phyloP scores from a whole-genome alignment of 169 alveolate species.

The Perkinsus marinus region DNA sequence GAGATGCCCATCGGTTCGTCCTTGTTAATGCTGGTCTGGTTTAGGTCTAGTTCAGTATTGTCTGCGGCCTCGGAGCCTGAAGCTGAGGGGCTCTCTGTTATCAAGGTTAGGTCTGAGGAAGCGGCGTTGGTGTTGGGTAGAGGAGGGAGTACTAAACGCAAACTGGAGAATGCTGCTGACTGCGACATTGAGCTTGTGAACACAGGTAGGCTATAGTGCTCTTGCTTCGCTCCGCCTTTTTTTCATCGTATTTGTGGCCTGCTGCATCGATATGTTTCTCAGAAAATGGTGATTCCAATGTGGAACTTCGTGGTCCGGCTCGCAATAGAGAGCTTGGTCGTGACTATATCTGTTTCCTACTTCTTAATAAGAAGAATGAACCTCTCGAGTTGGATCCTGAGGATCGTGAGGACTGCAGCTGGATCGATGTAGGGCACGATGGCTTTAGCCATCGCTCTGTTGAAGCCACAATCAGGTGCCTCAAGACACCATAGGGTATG shows the following conservation, averaged over 20 bases:
- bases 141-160: not conserved
- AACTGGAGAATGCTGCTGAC: not conserved
- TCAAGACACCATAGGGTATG: not conserved
- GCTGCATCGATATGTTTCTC: not conserved
- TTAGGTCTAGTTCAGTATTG: not conserved
- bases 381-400: not conserved
- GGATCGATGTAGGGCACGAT: not conserved
- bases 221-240: not conserved
- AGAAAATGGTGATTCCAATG: not conserved
- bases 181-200: not conserved
- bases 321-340: not conserved
- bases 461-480: not conserved
- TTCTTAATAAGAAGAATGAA: not conserved
- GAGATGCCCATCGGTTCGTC: not conserved
- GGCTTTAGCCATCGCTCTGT: too few species aligned
- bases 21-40: not conserved
- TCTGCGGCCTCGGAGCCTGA: not conserved
- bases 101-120: not conserved
- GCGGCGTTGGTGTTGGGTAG: not conserved
- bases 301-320: not conserved
- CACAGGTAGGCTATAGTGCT: not conserved
- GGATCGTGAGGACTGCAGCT: not conserved
- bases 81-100: not conserved
- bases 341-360: not conserved
- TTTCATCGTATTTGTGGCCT: too few species aligned